A percentile compares a stretch with the other conserved stretches of the same genome.
Conservation (phyloP, 129 eudicot genomes). For the Flaveria bidentis region DNA sequence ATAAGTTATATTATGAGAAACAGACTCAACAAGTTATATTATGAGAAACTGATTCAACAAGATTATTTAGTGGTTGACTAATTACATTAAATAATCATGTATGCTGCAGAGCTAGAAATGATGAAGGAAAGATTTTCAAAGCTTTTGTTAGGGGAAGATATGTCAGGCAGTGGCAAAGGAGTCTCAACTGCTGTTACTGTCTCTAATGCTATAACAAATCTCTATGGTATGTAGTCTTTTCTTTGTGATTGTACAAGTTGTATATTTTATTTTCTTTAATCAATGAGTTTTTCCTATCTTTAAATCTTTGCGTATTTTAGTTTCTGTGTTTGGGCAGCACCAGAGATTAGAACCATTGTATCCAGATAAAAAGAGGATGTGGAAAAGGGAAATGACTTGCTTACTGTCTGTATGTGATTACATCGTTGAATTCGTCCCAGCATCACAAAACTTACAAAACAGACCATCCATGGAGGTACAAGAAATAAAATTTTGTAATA, state of each 20-base stretch:
- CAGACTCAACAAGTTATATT: background rate
- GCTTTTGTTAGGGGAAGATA: constrained; percentile 84
- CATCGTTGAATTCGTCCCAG: constrained; percentile 62
- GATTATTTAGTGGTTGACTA: background rate
- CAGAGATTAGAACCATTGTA: constrained; percentile 71
- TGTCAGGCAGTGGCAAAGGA: constrained; percentile 92
- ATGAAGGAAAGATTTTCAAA: constrained; percentile 88
- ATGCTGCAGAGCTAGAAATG: constrained; percentile 63
- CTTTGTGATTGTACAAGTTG: background rate
- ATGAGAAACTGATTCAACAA: no score
- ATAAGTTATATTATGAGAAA: background rate
- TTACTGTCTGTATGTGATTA: constrained; percentile 81
- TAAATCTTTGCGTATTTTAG: constrained; percentile 35
- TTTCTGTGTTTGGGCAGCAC: constrained; percentile 77
- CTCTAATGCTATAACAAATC: constrained; percentile 85
- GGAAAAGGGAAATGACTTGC: constrained; percentile 93
- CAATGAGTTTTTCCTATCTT: background rate
- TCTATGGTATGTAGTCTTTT: constrained; percentile 52
- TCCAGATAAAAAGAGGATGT: constrained; percentile 62
- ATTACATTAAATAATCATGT: background rate
- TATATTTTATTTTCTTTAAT: background rate
- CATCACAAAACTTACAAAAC: constrained; percentile 46
- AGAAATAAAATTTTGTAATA: background rate
- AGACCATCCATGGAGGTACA: constrained; percentile 57
- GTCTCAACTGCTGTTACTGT: constrained; percentile 78